Evolutionary conservation across 2,329 filamentous ascomycete species (phyloP), one percentile per base, ranked within the genome.

Genomic region (Ilyonectria destructans): DNA sequence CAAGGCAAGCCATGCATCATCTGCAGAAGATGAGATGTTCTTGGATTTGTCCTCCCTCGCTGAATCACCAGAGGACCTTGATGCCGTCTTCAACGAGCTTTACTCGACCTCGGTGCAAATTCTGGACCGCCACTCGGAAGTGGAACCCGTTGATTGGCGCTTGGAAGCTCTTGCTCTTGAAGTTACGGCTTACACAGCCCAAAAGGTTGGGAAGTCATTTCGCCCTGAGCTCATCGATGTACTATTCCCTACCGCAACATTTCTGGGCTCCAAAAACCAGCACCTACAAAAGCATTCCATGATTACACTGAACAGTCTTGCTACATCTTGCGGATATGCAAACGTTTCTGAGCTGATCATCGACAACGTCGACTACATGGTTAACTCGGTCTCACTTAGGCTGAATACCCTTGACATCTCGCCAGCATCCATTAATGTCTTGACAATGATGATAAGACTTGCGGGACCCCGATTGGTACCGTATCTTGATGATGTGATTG

Each of bases 361-460:
- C 31, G 90, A 93, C 59, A 99, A 99, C 69, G 95, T 94, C 17
- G 96, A 99, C 80, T 99, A 99, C 79, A 93, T 99, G 82, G 92
- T 98, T 68, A 98, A 98, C 77, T 94, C 96, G 0, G 90, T 99
- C 17, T 94, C 93, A 0, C 82, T 98, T 68, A 93, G 95, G 69
- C 87, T 99, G 8, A 98, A 97, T 75, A 94, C 93, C 0, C 94
- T 98, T 71, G 95, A 98, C 71, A 92, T 98, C 59, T 96, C 95
- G 0, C 95, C 96, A 1, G 93, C 97, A 70, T 95, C 94, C 3
- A 95, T 95, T 3, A 93, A 96, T 73, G 96, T 98, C 2, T 82
- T 99, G 56, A 88, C 92, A 7, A 98, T 99, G 95, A 97, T 98
- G 93, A 91, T 98, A 68, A 91, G 89, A 29, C 87, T 99, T 15